phyloP scores from a whole-genome alignment of 257 asterid genomes.

The Fraxinus cuspidata region DNA sequence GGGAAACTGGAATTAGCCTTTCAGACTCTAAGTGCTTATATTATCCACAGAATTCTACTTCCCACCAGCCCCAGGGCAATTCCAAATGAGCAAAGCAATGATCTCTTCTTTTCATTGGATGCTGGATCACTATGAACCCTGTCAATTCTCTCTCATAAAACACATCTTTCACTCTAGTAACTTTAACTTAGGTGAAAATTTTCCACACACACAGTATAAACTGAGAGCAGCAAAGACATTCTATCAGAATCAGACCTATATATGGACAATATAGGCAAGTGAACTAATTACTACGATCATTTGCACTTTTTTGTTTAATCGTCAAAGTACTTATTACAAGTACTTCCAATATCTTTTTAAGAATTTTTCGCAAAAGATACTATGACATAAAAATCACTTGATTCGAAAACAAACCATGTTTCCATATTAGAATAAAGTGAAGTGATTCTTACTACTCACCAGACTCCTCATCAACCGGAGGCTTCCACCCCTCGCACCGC shows the following conservation, averaged over 20 bases:
- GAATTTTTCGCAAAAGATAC: background rate
- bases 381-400: background rate
- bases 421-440: slow-evolving; percentile 10
- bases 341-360: background rate
- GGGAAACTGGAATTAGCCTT: background rate
- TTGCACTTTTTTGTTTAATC: background rate
- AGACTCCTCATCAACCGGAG: slow-evolving; percentile 88
- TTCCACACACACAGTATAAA: background rate
- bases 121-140: background rate
- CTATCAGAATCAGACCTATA: background rate
- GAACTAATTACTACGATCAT: background rate
- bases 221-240: background rate
- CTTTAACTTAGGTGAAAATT: background rate
- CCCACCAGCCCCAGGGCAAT: background rate
- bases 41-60: background rate
- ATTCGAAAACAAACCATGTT: background rate
- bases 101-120: background rate
- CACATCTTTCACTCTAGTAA: background rate
- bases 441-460: slow-evolving; percentile 45
- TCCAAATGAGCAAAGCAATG: background rate
- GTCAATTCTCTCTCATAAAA: background rate
- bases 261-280: background rate
- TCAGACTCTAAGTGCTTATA: background rate
- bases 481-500: slow-evolving; percentile 89
- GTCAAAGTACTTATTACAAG: background rate